Evolutionary conservation across 169 alveolate species (phyloP).

Genomic region (Plasmodium berghei): DNA sequence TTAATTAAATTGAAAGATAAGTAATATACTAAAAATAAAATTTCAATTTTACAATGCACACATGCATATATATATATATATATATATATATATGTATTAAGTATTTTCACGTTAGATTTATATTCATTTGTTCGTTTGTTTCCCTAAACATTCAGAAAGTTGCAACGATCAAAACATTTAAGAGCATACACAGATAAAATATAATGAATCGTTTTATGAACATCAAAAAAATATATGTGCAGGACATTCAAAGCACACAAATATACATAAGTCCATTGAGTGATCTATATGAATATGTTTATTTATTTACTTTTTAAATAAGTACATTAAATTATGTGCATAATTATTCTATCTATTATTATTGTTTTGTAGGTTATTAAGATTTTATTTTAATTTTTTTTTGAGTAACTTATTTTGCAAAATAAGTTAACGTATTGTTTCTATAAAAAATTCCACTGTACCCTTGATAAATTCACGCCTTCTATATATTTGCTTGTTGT

Average conservation of each 20-base stretch:
- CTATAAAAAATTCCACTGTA: too few species aligned
- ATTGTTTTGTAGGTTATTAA: too few species aligned
- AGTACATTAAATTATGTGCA: slow-evolving; percentile 1
- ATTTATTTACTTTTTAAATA: slow-evolving; percentile 5
- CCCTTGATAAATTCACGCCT: too few species aligned
- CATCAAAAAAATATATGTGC: neutral
- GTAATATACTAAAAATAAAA: slow-evolving; percentile 13
- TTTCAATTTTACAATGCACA: neutral
- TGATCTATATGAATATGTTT: neutral
- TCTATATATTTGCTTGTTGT: too few species aligned
- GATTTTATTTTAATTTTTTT: too few species aligned
- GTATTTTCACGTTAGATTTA: neutral
- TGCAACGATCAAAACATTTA: slow-evolving; percentile 15
- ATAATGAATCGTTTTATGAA: slow-evolving; percentile 9
- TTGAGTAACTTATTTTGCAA: too few species aligned
- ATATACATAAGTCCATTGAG: neutral
- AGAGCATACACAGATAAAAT: slow-evolving; percentile 36
- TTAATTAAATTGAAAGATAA: slow-evolving; percentile 42
- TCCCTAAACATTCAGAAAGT: slow-evolving; percentile 15
- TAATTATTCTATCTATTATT: neutral
- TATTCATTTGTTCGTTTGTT: neutral
- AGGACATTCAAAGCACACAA: too few species aligned
- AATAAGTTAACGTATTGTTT: too few species aligned
- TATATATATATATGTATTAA: too few species aligned
- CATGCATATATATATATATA: neutral